phyloP scores from a whole-genome alignment of 176 grass and related monocot species.

The Oryza brachyantha region DNA sequence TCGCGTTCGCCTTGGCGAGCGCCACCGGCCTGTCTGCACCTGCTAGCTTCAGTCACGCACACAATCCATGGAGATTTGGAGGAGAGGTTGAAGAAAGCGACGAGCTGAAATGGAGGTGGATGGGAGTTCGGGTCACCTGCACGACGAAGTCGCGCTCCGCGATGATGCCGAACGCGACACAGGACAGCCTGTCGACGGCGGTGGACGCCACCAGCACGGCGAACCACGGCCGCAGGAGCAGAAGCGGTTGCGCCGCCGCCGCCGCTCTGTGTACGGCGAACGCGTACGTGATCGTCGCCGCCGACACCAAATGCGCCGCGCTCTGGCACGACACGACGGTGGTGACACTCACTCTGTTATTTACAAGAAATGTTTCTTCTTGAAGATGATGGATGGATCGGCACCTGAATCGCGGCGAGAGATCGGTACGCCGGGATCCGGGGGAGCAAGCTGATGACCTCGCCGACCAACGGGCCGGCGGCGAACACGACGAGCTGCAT shows the following conservation, averaged over 20 bases:
- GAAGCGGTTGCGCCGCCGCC: neutral
- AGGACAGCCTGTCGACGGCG: slow-evolving; percentile 48
- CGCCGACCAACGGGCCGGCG: slow-evolving; percentile 49
- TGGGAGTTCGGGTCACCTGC: slow-evolving; percentile 14
- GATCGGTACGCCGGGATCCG: slow-evolving; percentile 41
- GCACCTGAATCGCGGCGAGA: slow-evolving; percentile 49
- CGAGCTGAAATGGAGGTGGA: neutral
- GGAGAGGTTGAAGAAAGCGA: neutral
- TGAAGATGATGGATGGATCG: too few species aligned
- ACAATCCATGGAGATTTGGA: neutral
- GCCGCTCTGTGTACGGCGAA: neutral
- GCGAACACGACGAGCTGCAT: slow-evolving; percentile 54
- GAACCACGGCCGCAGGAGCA: slow-evolving; percentile 60
- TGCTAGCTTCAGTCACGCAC: slow-evolving; percentile 45
- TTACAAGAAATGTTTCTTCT: neutral
- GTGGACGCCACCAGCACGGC: slow-evolving; percentile 45
- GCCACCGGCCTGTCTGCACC: slow-evolving; percentile 45
- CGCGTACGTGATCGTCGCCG: slow-evolving; percentile 45
- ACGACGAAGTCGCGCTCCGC: slow-evolving; percentile 55
- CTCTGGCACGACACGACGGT: slow-evolving; percentile 31
- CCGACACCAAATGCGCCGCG: slow-evolving; percentile 48
- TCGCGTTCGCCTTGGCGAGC: slow-evolving; percentile 58
- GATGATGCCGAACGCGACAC: slow-evolving; percentile 45
- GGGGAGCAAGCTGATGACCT: slow-evolving; percentile 50
- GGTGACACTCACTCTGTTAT: neutral